phyloP scores from a whole-genome alignment of 352 stramenopile species.

The Globisporangium abappressorium region DNA sequence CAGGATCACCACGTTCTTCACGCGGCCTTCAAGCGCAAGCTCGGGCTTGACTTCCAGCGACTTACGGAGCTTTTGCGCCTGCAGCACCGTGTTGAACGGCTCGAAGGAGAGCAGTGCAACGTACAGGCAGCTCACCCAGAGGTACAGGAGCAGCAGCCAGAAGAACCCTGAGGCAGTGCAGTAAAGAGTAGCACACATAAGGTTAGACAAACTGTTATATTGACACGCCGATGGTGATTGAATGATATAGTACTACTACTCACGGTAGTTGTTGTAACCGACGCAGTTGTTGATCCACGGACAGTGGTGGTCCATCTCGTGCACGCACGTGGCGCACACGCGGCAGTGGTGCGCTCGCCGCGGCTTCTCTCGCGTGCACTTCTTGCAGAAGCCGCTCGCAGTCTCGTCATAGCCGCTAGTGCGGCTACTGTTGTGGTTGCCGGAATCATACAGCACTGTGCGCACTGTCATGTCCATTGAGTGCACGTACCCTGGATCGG shows the following conservation, averaged over 20 bases:
- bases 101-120: conserved; percentile 29
- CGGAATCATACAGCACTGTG: not conserved
- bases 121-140: conserved; percentile 43
- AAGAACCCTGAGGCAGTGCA: conserved; percentile 33
- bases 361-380: conserved; percentile 28
- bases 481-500: conserved; percentile 34
- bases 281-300: conserved; percentile 98
- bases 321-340: conserved; percentile 88
- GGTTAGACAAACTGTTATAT: too few species aligned
- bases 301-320: conserved; percentile 98
- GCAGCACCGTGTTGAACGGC: conserved; percentile 25
- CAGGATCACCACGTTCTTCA: conserved; percentile 30
- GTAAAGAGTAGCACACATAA: too few species aligned
- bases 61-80: not conserved
- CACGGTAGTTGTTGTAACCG: conserved; percentile 93
- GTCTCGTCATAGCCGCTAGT: not conserved
- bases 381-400: conserved; percentile 15
- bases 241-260: conserved; percentile 7
- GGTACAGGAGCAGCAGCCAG: conserved; percentile 47
- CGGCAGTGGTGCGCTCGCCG: conserved; percentile 56
- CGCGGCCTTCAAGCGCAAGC: conserved; percentile 11
- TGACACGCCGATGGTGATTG: not conserved
- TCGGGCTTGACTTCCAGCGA: conserved; percentile 18
- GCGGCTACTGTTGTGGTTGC: not conserved
- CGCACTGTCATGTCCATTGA: not conserved